These are phyloP conservation scores for Melanomma pulvis-pyrius DNA, from an alignment of 495 filamentous ascomycete species.

Conservation along the genomic window DNA sequence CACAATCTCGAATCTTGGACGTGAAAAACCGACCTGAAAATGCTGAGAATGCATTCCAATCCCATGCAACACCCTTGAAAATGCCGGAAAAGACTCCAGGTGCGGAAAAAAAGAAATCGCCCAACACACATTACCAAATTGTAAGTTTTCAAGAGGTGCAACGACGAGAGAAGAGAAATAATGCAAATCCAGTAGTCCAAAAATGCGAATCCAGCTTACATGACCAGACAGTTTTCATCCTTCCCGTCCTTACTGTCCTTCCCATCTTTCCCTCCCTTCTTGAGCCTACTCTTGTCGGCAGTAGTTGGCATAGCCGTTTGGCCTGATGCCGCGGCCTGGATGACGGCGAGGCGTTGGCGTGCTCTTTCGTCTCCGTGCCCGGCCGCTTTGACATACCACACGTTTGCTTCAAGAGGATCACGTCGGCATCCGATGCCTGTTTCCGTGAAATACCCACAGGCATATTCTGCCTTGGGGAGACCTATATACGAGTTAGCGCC, in stretches of 20 bases:
- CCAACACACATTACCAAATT: conserved; percentile 15
- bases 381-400: conserved; percentile 97
- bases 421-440: conserved; percentile 95
- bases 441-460: conserved; percentile 95
- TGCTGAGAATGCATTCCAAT: neutral
- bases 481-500: conserved; percentile 54
- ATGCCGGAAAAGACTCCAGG: conserved; percentile 9
- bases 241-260: conserved; percentile 25
- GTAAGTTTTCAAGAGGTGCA: conserved; percentile 2
- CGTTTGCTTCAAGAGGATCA: conserved; percentile 91
- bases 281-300: conserved; percentile 35
- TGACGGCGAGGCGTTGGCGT: conserved; percentile 80
- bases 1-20: neutral
- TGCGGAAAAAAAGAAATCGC: neutral
- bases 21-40: conserved; percentile 3
- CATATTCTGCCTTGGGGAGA: conserved; percentile 90
- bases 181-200: neutral
- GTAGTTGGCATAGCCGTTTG: conserved; percentile 43
- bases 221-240: conserved; percentile 39
- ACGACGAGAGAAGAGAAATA: conserved; percentile 1
- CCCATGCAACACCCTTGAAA: conserved; percentile 14
- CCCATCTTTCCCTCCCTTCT: conserved; percentile 30
- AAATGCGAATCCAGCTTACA: conserved; percentile 27
- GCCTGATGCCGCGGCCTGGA: conserved; percentile 81
- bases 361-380: conserved; percentile 90